Evolutionary conservation across 148 eudicot species (phyloP).

Genomic region (Vaccinium myrtillus): DNA sequence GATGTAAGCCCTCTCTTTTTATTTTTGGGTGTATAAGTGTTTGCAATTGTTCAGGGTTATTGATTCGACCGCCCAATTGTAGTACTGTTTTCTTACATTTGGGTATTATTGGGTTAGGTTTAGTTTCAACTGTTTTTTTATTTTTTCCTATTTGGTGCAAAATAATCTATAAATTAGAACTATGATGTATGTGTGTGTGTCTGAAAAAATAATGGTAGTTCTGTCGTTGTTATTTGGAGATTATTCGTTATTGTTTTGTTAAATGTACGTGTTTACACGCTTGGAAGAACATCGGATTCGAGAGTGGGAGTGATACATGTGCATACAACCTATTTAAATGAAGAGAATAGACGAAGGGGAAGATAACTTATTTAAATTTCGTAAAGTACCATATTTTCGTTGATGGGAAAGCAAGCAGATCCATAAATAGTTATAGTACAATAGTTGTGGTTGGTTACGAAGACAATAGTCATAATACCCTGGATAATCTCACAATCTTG

Average conservation of each 20-base stretch:
- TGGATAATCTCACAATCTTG: neutral
- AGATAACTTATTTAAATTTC: too few species aligned
- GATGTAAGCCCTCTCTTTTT: slow-evolving; percentile 47
- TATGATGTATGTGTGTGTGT: neutral
- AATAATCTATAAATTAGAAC: neutral
- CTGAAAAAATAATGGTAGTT: neutral
- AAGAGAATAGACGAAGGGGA: neutral
- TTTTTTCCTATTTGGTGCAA: neutral
- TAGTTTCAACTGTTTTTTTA: neutral
- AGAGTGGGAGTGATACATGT: neutral
- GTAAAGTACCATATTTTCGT: neutral
- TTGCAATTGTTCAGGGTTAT: neutral
- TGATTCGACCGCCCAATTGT: neutral
- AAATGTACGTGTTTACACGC: neutral
- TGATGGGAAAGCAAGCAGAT: neutral
- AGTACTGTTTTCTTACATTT: neutral
- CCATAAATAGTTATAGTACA: neutral
- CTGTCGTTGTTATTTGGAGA: neutral
- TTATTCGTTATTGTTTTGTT: neutral
- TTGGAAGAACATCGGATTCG: neutral
- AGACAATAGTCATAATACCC: neutral
- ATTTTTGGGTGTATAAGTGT: neutral
- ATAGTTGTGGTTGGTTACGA: neutral
- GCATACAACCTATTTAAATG: neutral
- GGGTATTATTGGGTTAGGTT: slow-evolving; percentile 4